Evolutionary conservation across 2,329 filamentous ascomycete species (phyloP), one percentile per base, ranked within the genome.

Genomic region (Paracorniculantispora psalliotae): DNA sequence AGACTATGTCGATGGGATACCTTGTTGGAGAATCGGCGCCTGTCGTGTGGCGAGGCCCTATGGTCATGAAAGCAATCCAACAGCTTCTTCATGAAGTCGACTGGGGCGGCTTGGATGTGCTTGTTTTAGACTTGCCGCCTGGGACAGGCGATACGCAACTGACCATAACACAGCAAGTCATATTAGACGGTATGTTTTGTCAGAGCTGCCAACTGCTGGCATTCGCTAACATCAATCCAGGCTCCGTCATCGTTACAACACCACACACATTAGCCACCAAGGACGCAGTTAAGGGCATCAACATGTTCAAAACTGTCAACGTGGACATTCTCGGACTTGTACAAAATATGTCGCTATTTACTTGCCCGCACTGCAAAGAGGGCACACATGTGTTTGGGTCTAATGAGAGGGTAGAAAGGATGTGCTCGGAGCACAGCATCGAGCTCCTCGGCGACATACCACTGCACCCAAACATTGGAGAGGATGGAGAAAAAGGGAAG

Each of bases 1-100:
- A 96, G 74, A 96, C 92, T 57, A 99, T 99, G 94, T 97, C 92
- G 0, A 97, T 99, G 90, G 94, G 94, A 52, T 97, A 96, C 64
- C 81, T 99, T 1, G 86, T 96, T 1, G 84, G 84, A 21, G 87
- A 91, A 64, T 82, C 86, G 12, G 89, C 90, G 5, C 91, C 92
- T 0, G 89, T 99, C 17, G 92, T 94, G 33, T 99, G 94, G 94
- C 86, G 94, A 54, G 94, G 94, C 0, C 82, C 96, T 2, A 97
- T 99, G 92, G 90, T 97, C 15, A 96, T 96, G 81, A 99, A 97
- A 70, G 94, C 94, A 0, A 81, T 99, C 63, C 92, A 97, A 66
- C 94, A 99, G 70, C 85, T 99, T 5, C 82, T 99, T 8, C 93
- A 97, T 71, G 91, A 96, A 65, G 94, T 99, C 0, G 89, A 94